A percentile compares a stretch with the other conserved stretches of the same genome.
Evolutionary conservation across 768 basidiomycete genomes (phyloP).

Genomic region (Boletus reticuloceps): DNA sequence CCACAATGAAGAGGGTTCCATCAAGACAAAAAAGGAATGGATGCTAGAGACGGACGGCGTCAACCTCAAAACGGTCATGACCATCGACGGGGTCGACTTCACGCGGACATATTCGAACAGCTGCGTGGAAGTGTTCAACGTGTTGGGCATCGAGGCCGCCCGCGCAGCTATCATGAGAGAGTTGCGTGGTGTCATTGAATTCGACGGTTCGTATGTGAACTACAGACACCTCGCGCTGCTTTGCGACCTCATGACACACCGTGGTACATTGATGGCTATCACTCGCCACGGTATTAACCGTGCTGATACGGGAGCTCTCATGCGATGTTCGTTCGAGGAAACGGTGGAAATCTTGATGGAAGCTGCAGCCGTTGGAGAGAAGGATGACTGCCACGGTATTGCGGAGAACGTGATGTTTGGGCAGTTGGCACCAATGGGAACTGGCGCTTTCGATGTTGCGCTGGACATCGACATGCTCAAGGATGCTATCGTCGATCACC

Average conservation of each 20-base stretch:
- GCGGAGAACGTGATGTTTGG: conserved; percentile 99
- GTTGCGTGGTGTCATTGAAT: conserved; percentile 93
- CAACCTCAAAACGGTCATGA: conserved; percentile 94
- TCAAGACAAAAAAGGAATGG: conserved; percentile 77
- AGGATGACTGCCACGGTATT: conserved; percentile 96
- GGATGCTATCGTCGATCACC: conserved; percentile 96
- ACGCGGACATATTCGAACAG: conserved; percentile 94
- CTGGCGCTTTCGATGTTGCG: conserved; percentile 92
- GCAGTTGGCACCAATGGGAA: conserved; percentile 99
- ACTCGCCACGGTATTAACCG: conserved; percentile 99
- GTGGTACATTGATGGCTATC: conserved; percentile 94
- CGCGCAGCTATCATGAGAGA: conserved; percentile 94
- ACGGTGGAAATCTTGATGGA: conserved; percentile 99
- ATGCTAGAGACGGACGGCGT: conserved; percentile 96
- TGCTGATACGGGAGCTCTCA: conserved; percentile 96
- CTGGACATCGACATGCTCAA: conserved; percentile 98
- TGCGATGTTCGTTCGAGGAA: conserved; percentile 99
- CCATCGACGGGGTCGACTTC: conserved; percentile 93
- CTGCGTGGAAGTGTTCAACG: conserved; percentile 91
- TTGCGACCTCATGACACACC: conserved; percentile 97
- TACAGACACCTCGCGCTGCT: conserved; percentile 96
- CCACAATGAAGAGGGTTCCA: conserved; percentile 61
- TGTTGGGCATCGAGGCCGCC: conserved; percentile 96
- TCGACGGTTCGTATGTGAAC: conserved; percentile 99
- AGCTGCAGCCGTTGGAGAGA: conserved; percentile 96